Evolutionary conservation across 495 filamentous ascomycete genomes (phyloP), one percentile per base, ranked within the genome.

Genomic region (Daldinia loculata): DNA sequence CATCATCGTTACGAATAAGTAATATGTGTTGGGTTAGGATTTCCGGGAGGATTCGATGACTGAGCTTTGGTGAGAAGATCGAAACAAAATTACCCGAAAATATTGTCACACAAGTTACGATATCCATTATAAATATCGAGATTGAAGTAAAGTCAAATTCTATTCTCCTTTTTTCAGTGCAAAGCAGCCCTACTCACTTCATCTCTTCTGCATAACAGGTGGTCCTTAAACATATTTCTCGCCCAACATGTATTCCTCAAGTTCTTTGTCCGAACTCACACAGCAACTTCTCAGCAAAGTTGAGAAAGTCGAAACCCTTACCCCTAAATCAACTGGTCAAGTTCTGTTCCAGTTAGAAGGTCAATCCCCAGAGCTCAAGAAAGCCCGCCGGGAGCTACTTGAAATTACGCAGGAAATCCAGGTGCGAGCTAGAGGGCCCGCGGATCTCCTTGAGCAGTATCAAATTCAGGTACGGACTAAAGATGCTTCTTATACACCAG

Each of bases 391-490:
- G 19, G 19, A 48, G 2, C 43, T 48, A 0, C 43, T 48, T 5
- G 43, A 48, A 3, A 48, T 48, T 22, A 48, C 43, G 8, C 43
- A 48, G n/a, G 43, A 48, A 48, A 48, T 48, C 43, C 43, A 48
- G 19, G 43, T 48, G 4, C 43, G 43, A 9, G 43, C 43, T 22
- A 48, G 43, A 24, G 43, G 43, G 4, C 43, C 43, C 22, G 43
- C 19, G 19, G 43, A 48, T 22, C 43, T 48, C 4, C 43, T 48
- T 22, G 43, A 48, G 43, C 43, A 48, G 43, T 48, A 48, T 24
- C 43, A 48, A 24, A 48, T 48, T 6, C 43, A 48, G 17, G 43
- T 48, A 48, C 43, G 17, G 9, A 36, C 32, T 36, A 14, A 36
- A 6, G 0, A 36, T 36, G 32, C 9, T 36, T 36, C 9, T 12